Evolutionary conservation across 2,329 filamentous ascomycete species (phyloP).

Genomic region (Neobulgaria alba): DNA sequence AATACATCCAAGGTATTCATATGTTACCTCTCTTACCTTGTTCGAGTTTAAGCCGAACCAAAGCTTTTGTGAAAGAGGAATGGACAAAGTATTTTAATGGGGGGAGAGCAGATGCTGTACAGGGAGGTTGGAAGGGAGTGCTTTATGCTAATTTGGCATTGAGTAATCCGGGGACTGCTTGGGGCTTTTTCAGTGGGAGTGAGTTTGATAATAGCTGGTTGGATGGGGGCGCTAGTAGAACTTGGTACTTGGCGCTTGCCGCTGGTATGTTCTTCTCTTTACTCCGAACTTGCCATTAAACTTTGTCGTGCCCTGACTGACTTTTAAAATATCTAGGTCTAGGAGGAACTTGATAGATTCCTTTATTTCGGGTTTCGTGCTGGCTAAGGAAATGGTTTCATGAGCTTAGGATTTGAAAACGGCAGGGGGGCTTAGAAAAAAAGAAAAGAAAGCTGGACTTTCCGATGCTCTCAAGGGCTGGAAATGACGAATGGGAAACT

Average conservation of each 20-base stretch:
- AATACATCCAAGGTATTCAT: constrained; percentile 54
- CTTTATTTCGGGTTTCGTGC: no score
- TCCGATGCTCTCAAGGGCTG: no score
- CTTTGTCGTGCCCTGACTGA: not conserved
- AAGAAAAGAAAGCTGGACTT: no score
- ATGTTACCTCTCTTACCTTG: constrained; percentile 29
- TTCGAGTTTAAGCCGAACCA: constrained; percentile 57
- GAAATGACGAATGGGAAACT: no score
- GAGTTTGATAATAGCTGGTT: constrained; percentile 61
- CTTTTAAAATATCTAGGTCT: not conserved
- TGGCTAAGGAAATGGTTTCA: no score
- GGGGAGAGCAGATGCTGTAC: constrained; percentile 53
- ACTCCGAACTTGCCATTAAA: no score
- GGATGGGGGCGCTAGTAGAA: constrained; percentile 74
- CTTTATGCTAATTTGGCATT: constrained; percentile 76
- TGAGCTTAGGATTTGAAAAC: no score
- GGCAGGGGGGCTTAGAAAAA: no score
- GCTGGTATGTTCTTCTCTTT: constrained; percentile 43
- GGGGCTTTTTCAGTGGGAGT: constrained; percentile 61
- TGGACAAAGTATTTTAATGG: constrained; percentile 72
- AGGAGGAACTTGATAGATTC: not conserved
- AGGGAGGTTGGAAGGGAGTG: constrained; percentile 78
- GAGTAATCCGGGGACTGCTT: constrained; percentile 61
- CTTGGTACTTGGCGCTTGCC: constrained; percentile 76
- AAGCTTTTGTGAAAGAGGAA: constrained; percentile 69